Evolutionary conservation across 176 grass and related monocot genomes (phyloP), one percentile per base, ranked within the genome.

Genomic region (Carex scoparia): DNA sequence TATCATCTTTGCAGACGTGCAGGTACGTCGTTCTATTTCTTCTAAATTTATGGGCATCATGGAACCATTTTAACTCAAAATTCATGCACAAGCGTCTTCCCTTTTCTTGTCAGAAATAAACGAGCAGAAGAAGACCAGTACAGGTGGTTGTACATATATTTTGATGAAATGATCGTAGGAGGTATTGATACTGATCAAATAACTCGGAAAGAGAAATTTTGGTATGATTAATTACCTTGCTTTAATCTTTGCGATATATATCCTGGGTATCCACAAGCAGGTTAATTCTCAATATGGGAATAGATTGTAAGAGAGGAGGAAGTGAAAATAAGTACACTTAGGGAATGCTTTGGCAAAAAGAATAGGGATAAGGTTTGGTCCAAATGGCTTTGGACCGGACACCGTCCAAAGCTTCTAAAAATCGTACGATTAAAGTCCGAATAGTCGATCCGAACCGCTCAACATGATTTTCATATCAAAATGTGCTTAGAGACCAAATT

Each of bases 201-300:
- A 38, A 67, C 31, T 35, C 11, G 0, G 7, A 67, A 69, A 72
- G 69, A 72, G 69, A 72, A 72, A 37, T 6, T 16, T 48, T 19
- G 44, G 38, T 48, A 46, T 8, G 69, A 72, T 72, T 72, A 72
- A 72, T 72, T 72, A 72, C 69, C 69, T 72, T 72, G 69, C 37
- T 72, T 69, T 3, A 72, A 67, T 67, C 68, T 35, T 71, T 71
- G 2, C 15, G 35, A 71, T 71, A 71, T 71, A n/a, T n/a, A n/a
- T n/a, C 46, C 37, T 46, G 5, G 68, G 3, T 71, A 71, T 71
- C 5, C 15, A 71, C 68, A 37, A 71, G 69, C 69, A 72, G 18
- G 40, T n/a, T n/a, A n/a, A 48, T 72, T 46, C 38, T 48, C 40
- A 46, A 72, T 72, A 4, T 48, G 37, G 40, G 12, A 46, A 72